Evolutionary conservation across 768 basidiomycete species (phyloP).

Genomic region (Lentinula lateritia): DNA sequence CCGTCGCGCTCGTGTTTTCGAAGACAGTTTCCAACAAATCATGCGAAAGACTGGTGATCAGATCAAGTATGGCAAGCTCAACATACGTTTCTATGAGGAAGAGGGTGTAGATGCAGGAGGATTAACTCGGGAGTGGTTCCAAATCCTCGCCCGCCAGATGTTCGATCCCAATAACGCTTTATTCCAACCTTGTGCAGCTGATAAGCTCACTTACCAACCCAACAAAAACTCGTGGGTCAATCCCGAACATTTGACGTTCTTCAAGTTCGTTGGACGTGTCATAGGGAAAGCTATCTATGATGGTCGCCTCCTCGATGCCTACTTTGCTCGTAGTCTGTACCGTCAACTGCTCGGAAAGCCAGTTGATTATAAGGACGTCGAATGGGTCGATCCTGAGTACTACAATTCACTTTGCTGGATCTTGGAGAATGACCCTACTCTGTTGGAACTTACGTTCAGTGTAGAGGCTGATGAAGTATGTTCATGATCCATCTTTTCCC

Average conservation of each 20-base stretch:
- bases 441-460: conserved; percentile 87
- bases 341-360: conserved; percentile 90
- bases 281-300: conserved; percentile 99
- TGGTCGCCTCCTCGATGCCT: conserved; percentile 91
- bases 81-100: conserved; percentile 92
- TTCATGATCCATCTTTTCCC: conserved; percentile 12
- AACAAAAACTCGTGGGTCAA: conserved; percentile 93
- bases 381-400: conserved; percentile 98
- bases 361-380: conserved; percentile 93
- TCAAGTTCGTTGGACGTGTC: conserved; percentile 97
- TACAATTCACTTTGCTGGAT: conserved; percentile 99
- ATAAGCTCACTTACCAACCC: conserved; percentile 92
- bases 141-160: conserved; percentile 96
- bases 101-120: conserved; percentile 99
- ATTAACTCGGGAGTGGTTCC: conserved; percentile 98
- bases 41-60: conserved; percentile 90
- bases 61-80: conserved; percentile 97
- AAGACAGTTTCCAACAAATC: conserved; percentile 93
- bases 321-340: conserved; percentile 96
- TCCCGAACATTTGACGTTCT: conserved; percentile 92
- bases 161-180: conserved; percentile 98
- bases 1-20: conserved; percentile 87
- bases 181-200: conserved; percentile 97
- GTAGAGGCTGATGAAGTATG: conserved; percentile 91
- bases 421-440: conserved; percentile 88